Evolutionary conservation across 2,329 filamentous ascomycete genomes (phyloP).

Genomic region (Arthrinium puccinioides): DNA sequence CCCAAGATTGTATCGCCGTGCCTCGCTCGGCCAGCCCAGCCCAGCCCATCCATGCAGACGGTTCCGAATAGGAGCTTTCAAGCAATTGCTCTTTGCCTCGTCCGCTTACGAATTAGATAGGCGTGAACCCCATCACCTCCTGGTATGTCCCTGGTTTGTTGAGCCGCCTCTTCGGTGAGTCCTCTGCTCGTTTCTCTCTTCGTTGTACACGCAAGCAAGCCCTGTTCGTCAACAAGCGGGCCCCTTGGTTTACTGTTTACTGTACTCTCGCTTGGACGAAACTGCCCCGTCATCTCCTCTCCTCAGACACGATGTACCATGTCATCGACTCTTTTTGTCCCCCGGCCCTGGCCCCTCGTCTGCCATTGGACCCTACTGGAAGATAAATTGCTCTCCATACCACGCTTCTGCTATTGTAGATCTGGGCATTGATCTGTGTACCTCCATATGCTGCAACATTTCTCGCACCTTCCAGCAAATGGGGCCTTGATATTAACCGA

Average conservation of each 20-base stretch:
- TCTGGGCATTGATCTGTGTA: neutral
- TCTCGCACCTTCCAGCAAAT: no score
- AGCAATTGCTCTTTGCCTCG: no score
- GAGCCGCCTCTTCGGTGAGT: neutral
- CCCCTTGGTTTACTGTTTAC: neutral
- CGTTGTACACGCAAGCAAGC: neutral
- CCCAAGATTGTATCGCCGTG: no score
- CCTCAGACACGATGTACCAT: conserved; percentile 1
- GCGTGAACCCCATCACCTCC: conserved; percentile 2
- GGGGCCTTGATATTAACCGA: no score
- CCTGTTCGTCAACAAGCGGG: neutral
- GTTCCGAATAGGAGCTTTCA: no score
- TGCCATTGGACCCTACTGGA: no score
- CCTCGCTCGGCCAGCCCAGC: no score
- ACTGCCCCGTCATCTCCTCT: neutral
- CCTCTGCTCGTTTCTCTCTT: neutral
- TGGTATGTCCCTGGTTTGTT: neutral
- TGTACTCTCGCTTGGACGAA: neutral
- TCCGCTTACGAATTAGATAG: no score
- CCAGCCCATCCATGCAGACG: no score
- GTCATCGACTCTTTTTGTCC: neutral
- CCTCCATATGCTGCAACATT: no score
- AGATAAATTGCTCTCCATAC: no score
- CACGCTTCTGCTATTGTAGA: neutral
- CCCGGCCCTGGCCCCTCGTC: no score